Percentiles rank a stretch among this genome's conserved stretches.
These are phyloP conservation scores for Clonostachys solani DNA, from an alignment of 2,329 filamentous ascomycete genomes.

Conservation along the genomic window DNA sequence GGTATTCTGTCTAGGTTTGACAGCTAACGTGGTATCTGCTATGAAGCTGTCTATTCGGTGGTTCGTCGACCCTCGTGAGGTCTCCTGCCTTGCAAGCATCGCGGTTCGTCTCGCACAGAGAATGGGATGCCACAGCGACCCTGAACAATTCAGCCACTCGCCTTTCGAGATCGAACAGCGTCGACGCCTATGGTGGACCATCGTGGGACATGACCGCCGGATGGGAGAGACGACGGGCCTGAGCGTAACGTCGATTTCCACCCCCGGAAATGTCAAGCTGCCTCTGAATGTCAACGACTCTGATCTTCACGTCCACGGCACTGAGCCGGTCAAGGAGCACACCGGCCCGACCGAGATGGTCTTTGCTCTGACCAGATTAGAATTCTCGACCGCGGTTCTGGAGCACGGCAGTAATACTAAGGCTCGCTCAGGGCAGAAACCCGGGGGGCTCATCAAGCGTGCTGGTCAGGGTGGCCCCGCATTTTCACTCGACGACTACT, in stretches of 20 bases:
- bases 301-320: constrained; percentile 53
- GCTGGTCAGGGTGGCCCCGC: constrained; percentile 43
- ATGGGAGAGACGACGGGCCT: constrained; percentile 63
- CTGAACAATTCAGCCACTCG: constrained; percentile 42
- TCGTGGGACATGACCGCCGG: constrained; percentile 64
- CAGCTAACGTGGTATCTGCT: constrained; percentile 3
- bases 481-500: constrained; percentile 48
- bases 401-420: constrained; percentile 32
- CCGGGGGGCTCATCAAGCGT: constrained; percentile 21
- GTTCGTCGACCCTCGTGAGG: constrained; percentile 51
- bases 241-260: constrained; percentile 50
- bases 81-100: constrained; percentile 51
- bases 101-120: constrained; percentile 64
- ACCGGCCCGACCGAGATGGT: constrained; percentile 54
- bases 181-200: constrained; percentile 70
- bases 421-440: constrained; percentile 21
- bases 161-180: constrained; percentile 66
- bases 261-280: constrained; percentile 47
- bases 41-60: constrained; percentile 38
- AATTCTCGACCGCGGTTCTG: constrained; percentile 50
- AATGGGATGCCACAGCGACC: constrained; percentile 65
- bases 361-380: constrained; percentile 53
- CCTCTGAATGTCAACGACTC: constrained; percentile 60
- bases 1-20: background rate
- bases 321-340: constrained; percentile 44